Base-by-base conservation (phyloP, 768 basidiomycete genomes). In the Amanita exitialis region DNA sequence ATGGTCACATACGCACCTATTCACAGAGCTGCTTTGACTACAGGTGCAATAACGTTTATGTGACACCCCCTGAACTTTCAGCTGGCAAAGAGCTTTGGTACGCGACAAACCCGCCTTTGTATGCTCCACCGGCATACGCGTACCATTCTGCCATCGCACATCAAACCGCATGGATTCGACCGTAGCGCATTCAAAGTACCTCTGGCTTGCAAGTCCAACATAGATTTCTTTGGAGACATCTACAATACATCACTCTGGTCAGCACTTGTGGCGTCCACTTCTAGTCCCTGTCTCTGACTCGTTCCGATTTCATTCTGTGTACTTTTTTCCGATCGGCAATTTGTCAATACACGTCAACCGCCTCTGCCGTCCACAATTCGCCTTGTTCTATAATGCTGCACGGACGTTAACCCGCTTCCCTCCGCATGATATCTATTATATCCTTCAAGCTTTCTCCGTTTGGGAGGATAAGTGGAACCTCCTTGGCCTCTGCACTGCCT, bases 11-110 rank as follows among this genome's bases (percentile, higher is more conserved):
- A 55, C 79, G 77, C 53, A 79, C 82, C 35, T 79, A 79, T 56
- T 79, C 82, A 36, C 79, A 83, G 59, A 67, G 77, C 35, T 71
- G 68, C 47, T 80, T 74, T 60, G 79, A 81, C 47, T 77, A 75
- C 54, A 64, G 68, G 27, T 15, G 18, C 50, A 70, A 70, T 54
- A 75, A 80, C 52, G 55, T 71, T 43, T 71, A 64, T 44, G 64
- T 74, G 66, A 64, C 70, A 35, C 68, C 70, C 47, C 50, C 32
- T 37, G 75, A 78, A 53, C 65, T 69, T 49, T 61, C 64, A 12
- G 63, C 67, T 42, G 57, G 62, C 39, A 55, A 61, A 55, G 72
- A 71, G 53, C 52, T 64, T 42, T 81, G 79, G 80, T 61, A 67
- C 51, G 65, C 66, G 23, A 58, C 65, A 9, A 65, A 66, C 35